Evolutionary conservation across 2,329 filamentous ascomycete species (phyloP).

Genomic region (Cryphonectria japonica): DNA sequence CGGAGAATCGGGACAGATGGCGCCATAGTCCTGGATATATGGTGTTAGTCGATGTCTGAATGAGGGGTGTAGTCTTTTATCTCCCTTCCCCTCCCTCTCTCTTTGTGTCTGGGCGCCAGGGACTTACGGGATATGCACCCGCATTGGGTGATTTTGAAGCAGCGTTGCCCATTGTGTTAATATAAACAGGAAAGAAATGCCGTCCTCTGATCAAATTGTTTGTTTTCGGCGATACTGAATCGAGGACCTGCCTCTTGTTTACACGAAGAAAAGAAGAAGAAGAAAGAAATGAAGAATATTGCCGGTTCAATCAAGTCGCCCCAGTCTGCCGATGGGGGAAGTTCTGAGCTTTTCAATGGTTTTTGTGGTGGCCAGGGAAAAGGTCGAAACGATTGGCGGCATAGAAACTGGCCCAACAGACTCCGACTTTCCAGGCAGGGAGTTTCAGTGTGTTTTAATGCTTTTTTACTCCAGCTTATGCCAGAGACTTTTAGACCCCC

Average conservation of each 20-base stretch:
- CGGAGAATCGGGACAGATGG: slow-evolving; percentile 1
- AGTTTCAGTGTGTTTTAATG: not conserved
- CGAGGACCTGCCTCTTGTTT: slow-evolving; percentile 5
- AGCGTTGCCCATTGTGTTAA: slow-evolving; percentile 7
- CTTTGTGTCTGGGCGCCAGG: not conserved
- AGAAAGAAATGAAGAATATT: not conserved
- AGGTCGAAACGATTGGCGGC: not conserved
- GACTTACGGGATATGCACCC: not conserved
- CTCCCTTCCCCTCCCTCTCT: not conserved
- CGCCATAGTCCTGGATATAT: not conserved
- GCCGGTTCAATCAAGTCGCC: not conserved
- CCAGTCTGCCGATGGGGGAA: not conserved
- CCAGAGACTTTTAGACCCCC: not conserved
- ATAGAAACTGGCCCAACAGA: not conserved
- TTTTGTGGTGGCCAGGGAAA: not conserved
- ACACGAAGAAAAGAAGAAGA: not conserved
- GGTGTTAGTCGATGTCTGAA: not conserved
- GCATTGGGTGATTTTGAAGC: slow-evolving; percentile 1
- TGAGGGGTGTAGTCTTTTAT: too few species aligned
- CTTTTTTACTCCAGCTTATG: not conserved
- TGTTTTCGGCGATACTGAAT: not conserved
- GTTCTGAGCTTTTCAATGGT: not conserved
- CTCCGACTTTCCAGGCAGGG: not conserved
- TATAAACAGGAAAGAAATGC: not conserved
- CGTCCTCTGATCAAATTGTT: not conserved